These are phyloP conservation scores for Amyloporia xantha DNA, from an alignment of 768 basidiomycete genomes.

Conservation along the genomic window DNA sequence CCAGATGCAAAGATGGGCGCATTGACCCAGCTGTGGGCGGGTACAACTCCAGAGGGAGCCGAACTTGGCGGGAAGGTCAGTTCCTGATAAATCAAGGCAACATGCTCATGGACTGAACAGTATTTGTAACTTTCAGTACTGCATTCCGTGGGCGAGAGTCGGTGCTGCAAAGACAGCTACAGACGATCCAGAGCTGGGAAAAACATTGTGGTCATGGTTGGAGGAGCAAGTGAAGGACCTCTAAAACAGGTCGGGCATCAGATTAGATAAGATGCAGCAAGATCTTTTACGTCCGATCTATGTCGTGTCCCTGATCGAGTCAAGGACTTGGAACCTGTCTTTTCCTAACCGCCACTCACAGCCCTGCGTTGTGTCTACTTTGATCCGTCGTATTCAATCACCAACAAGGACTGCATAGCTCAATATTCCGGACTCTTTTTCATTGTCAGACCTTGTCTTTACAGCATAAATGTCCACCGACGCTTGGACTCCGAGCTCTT, in stretches of 20 bases:
- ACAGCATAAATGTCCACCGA: background rate
- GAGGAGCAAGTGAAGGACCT: slow-evolving; percentile 21
- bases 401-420: too few species aligned
- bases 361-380: too few species aligned
- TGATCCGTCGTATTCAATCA: too few species aligned
- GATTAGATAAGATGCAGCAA: background rate
- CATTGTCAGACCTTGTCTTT: too few species aligned
- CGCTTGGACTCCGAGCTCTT: slow-evolving; percentile 70
- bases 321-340: background rate
- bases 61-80: slow-evolving; percentile 36
- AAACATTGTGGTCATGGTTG: slow-evolving; percentile 26
- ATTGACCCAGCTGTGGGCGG: slow-evolving; percentile 39
- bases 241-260: slow-evolving; percentile 1
- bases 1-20: slow-evolving; percentile 31
- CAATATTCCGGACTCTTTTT: too few species aligned
- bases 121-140: slow-evolving; percentile 11
- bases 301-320: background rate
- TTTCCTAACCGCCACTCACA: too few species aligned
- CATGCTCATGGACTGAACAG: background rate
- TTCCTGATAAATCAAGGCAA: background rate
- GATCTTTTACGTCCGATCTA: background rate
- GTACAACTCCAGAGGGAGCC: slow-evolving; percentile 32
- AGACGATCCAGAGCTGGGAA: slow-evolving; percentile 19
- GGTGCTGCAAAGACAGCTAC: slow-evolving; percentile 13
- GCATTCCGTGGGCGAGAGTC: slow-evolving; percentile 24